These are phyloP conservation scores for Emericellopsis terricola DNA, from an alignment of 495 filamentous ascomycete species.

Conservation along the genomic window DNA sequence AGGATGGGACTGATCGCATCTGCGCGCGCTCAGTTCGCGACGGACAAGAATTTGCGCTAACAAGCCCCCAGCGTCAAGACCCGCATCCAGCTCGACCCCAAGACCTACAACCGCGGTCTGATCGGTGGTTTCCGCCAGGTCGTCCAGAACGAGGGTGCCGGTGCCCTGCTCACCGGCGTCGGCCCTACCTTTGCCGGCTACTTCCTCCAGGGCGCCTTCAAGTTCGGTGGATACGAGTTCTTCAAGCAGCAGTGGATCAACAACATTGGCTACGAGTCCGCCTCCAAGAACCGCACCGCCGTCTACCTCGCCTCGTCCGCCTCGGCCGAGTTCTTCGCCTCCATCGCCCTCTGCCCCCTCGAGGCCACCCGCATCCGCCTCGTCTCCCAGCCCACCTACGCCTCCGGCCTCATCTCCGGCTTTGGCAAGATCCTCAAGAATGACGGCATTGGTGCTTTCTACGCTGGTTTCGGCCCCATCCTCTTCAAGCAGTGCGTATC, in stretches of 20 bases:
- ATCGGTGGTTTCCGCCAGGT: constrained; percentile 78
- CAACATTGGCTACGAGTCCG: constrained; percentile 58
- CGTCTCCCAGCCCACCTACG: constrained; percentile 78
- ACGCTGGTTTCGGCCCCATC: constrained; percentile 86
- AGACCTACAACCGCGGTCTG: constrained; percentile 77
- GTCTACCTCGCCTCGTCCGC: constrained; percentile 80
- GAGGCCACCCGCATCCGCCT: constrained; percentile 93
- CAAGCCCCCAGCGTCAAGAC: constrained; percentile 63
- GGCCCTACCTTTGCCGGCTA: constrained; percentile 82
- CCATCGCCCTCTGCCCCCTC: constrained; percentile 84
- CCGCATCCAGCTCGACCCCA: constrained; percentile 81
- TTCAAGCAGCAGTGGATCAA: constrained; percentile 92
- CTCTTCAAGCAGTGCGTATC: constrained; percentile 83
- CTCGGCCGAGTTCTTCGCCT: constrained; percentile 80
- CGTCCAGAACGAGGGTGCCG: constrained; percentile 67
- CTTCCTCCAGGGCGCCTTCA: constrained; percentile 89
- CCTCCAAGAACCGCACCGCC: constrained; percentile 69
- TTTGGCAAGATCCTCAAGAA: constrained; percentile 72
- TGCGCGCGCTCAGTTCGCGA: not conserved
- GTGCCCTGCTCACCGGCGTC: constrained; percentile 73
- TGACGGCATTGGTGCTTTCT: constrained; percentile 81
- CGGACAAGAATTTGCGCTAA: constrained; percentile 4
- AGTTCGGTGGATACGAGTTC: constrained; percentile 90
- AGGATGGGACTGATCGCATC: not conserved
- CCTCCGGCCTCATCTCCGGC: constrained; percentile 61